Conservation (phyloP, 2,329 filamentous ascomycete species). For the Penicillium brasilianum region DNA sequence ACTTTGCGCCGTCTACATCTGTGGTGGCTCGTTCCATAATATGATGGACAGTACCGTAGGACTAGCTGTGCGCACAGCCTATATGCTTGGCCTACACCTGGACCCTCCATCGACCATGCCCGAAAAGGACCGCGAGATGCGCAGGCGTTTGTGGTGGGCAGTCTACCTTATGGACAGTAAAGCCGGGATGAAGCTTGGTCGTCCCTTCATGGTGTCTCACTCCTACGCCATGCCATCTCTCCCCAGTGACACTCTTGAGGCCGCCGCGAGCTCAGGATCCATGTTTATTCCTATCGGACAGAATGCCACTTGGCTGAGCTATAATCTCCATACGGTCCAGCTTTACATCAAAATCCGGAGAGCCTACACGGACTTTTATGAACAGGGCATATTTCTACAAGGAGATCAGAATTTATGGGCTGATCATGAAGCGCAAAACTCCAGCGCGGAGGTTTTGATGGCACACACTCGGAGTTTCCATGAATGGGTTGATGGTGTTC, state of each 20-base stretch:
- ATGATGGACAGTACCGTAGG: neutral
- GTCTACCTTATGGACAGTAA: neutral
- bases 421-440: neutral
- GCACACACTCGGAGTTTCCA: neutral
- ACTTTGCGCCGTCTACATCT: neutral
- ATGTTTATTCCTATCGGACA: neutral
- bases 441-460: neutral
- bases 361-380: neutral
- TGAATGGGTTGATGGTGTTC: neutral
- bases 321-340: neutral
- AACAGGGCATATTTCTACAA: neutral
- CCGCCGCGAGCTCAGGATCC: neutral
- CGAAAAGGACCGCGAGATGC: neutral
- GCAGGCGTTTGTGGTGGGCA: neutral
- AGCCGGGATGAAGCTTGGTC: neutral
- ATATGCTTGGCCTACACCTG: neutral
- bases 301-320: neutral
- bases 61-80: neutral
- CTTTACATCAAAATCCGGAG: neutral
- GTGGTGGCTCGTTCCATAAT: neutral
- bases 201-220: neutral
- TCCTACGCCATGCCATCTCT: neutral
- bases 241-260: neutral
- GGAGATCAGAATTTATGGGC: neutral
- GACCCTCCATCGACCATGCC: neutral